phyloP scores from a whole-genome alignment of 345 rosid genomes.

The Stellera chamaejasme region DNA sequence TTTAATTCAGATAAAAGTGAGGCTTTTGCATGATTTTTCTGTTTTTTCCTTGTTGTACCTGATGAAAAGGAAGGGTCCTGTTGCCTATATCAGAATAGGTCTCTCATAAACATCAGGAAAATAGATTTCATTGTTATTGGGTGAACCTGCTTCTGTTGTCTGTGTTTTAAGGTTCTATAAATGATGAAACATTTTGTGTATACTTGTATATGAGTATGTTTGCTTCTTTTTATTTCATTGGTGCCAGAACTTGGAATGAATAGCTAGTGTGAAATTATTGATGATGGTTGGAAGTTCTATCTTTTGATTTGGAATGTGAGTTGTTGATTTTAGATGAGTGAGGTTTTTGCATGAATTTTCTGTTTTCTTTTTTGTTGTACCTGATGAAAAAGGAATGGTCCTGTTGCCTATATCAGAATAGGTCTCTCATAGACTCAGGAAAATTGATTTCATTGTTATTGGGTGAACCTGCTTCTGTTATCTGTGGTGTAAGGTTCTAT shows the following conservation, averaged over 20 bases:
- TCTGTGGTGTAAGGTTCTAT: not conserved
- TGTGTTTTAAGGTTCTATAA: not conserved
- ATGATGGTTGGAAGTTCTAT: too few species aligned
- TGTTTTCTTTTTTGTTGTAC: too few species aligned
- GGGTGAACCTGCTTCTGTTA: constrained; percentile 1
- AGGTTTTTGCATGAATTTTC: too few species aligned
- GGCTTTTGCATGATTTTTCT: too few species aligned
- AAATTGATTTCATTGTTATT: constrained; percentile 12
- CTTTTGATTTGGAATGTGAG: too few species aligned
- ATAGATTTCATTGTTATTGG: constrained; percentile 11
- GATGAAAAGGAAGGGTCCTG: too few species aligned
- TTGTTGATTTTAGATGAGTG: too few species aligned
- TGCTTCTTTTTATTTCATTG: not conserved
- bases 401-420: too few species aligned
- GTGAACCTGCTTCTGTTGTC: constrained; percentile 1
- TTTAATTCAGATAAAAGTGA: too few species aligned
- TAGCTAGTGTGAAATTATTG: not conserved
- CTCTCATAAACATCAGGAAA: not conserved
- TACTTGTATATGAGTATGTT: not conserved
- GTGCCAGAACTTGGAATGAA: not conserved
- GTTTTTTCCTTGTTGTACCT: too few species aligned
- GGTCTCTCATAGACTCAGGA: not conserved
- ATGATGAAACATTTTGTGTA: not conserved
- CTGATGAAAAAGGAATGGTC: too few species aligned
- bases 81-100: too few species aligned